phyloP scores from a whole-genome alignment of 1,284 basidiomycete species.

The Ustilago cynodontis region DNA sequence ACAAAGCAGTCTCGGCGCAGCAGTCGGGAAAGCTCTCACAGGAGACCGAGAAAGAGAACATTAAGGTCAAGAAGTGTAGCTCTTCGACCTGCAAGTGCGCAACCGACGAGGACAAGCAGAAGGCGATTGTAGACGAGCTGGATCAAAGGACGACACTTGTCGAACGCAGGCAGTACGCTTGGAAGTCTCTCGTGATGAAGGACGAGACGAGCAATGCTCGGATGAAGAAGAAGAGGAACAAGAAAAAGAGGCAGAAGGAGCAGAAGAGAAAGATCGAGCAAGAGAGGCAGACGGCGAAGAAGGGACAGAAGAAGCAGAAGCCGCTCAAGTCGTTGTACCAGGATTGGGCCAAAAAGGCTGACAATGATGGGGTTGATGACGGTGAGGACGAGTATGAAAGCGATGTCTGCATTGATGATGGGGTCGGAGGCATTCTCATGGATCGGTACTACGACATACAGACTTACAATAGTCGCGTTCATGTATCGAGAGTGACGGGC shows the following conservation, averaged over 20 bases:
- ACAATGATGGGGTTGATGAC: neutral
- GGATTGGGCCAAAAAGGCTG: neutral
- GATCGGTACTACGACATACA: neutral
- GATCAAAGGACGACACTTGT: slow-evolving; percentile 10
- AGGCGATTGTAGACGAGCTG: neutral
- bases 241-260: neutral
- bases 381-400: neutral
- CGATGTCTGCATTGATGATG: neutral
- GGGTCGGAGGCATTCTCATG: neutral
- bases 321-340: neutral
- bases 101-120: neutral
- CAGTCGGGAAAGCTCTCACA: neutral
- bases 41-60: neutral
- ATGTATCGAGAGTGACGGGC: neutral
- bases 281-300: too few relatives aligned
- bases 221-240: neutral
- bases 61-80: slow-evolving; percentile 1
- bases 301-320: neutral
- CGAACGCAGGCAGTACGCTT: slow-evolving; percentile 21
- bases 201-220: neutral
- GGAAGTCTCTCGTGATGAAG: slow-evolving; percentile 22
- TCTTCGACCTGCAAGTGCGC: neutral
- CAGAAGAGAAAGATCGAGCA: neutral
- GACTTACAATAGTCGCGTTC: neutral
- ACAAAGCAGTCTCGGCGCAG: neutral